Evolutionary conservation across 345 rosid species (phyloP), one percentile per base, ranked within the genome.

Genomic region (Gossypium thurberi): DNA sequence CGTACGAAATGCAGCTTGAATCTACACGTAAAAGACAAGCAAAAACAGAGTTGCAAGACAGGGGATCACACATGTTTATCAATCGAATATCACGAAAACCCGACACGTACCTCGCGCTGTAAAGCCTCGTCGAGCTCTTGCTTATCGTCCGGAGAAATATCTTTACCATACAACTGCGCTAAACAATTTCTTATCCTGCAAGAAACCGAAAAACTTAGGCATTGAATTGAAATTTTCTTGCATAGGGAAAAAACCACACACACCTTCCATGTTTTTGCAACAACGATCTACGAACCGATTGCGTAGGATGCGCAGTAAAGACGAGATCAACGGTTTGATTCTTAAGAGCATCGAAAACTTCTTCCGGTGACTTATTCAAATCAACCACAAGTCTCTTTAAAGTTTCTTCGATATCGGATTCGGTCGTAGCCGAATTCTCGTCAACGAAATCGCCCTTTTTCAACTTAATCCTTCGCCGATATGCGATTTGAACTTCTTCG

Each of bases 1-100:
- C 0, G 99, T 96, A n/a, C 97, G 98, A 76, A 93, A 96, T 33
- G 98, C 98, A 85, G 99, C 99, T 96, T 96, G 99, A 81, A 96
- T 93, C 99, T 95, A 73, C 65, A 80, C 18, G 15, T 12, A 20
- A 57, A 51, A 21, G 13, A 23, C 46, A 14, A 6, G 13, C 0
- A 8, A 50, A 66, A 72, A 51, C 11, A 70, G 65, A n/a, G 23
- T 33, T 33, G 40, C 40, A 33, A 33, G 40, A 33, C 40, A 33
- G 2, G 12, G 69, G 18, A 65, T 44, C 14, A 48, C 64, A 48
- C 53, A 33, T 15, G 40, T 47, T 50, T 13, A 33, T 28, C 12
- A 74, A 69, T 21, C 17, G 18, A 64, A 65, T 0, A 44, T 10
- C 10, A 51, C 6, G 57, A 26, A 4, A 57, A 21, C 62, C 23